Base-by-base conservation (phyloP, 371 early-diverging fungal species). In the Lichtheimia hyalospora region DNA sequence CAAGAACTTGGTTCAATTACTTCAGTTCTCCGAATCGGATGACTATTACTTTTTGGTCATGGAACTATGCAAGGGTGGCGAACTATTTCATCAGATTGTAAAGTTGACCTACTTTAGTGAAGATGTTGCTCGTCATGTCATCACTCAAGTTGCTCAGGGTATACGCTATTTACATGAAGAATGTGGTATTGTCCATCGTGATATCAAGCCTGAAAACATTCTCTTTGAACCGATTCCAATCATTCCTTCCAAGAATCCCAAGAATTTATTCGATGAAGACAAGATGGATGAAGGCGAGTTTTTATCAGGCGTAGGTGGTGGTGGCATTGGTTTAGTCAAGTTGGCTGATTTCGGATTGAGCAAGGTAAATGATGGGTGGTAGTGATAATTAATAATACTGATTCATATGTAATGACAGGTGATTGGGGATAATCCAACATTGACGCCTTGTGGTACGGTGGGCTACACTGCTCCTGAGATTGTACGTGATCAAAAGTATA, bases 151-250 rank as follows among this genome's bases (percentile, higher is more conserved):
- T 5, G 91, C 96, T 3, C 84, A 89, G 52, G 97, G 93, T 3
- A 80, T 99, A 43, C 83, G 87, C 24, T 94, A 95, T 70, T 83
- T 97, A 50, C 99, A 99, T 69, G 86, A 86, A 43, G 91, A 92
- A 54, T 82, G 84, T 64, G 93, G 93, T 44, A 88, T 97, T 12
- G 92, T 94, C 2, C 97, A 97, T 67, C 88, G 97, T 54, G 96
- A 94, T 69, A 87, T 94, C 62, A 96, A 94, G 73, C 89, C 90
- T 34, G 96, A 96, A 62, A 96, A 94, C 68, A 88, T 95, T 49
- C 70, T 93, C 8, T 88, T 83, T 60, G 81, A 83, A 23, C 77
- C 86, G 10, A 82, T 84, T 23, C 85, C 84, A 0, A 66, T 75
- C 13, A 64, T 74, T 20, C 70, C 77, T 3, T 67, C 67, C 15